Conservation (phyloP, 1,284 basidiomycete species). For the Schizophyllum amplum region DNA sequence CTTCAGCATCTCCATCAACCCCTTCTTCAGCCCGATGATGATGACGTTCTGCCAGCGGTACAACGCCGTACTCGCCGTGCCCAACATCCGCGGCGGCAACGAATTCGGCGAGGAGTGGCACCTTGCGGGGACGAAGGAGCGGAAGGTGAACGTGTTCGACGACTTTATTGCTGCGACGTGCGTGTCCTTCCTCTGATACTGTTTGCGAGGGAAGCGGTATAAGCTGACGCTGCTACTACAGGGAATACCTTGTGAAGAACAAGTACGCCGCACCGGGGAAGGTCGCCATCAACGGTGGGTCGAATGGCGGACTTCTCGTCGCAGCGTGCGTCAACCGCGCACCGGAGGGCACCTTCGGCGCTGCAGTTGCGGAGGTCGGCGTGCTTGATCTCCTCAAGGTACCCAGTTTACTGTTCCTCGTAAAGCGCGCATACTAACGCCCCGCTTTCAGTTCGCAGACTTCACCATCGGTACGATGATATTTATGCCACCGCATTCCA, state of each 20-base stretch:
- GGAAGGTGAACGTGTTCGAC: conserved; percentile 73
- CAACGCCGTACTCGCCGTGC: conserved; percentile 65
- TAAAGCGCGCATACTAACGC: conserved; percentile 3
- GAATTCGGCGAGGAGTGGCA: conserved; percentile 86
- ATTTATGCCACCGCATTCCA: conserved; percentile 3
- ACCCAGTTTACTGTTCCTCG: conserved; percentile 1
- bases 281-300: conserved; percentile 71
- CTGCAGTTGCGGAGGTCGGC: conserved; percentile 75
- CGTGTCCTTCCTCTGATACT: conserved; percentile 22
- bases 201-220: conserved; percentile 2
- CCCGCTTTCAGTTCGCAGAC: conserved; percentile 48
- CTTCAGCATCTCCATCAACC: conserved; percentile 66
- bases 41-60: conserved; percentile 75
- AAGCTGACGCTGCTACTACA: conserved; percentile 18
- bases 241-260: conserved; percentile 64
- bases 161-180: conserved; percentile 78
- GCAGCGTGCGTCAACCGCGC: conserved; percentile 77
- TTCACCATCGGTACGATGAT: conserved; percentile 61
- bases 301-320: conserved; percentile 75
- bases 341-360: conserved; percentile 70
- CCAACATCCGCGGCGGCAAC: conserved; percentile 75
- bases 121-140: conserved; percentile 58
- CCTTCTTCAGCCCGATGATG: conserved; percentile 66
- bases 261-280: conserved; percentile 67
- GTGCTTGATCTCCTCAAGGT: conserved; percentile 79